phyloP scores from a whole-genome alignment of 495 filamentous ascomycete species.

The Talaromyces nanjingensis region DNA sequence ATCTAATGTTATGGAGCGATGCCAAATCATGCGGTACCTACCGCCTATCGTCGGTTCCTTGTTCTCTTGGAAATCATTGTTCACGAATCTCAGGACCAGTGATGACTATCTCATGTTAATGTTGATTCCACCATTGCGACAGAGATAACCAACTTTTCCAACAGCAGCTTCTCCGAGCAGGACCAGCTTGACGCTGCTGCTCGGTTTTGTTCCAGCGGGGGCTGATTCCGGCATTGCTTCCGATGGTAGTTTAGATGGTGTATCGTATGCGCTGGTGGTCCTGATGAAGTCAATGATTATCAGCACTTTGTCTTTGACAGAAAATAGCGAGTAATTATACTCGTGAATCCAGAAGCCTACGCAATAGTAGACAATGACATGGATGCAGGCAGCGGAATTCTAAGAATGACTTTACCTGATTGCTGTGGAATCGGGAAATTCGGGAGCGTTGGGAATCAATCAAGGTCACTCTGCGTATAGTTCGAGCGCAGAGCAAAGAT shows the following conservation, averaged over 20 bases:
- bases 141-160: slow-evolving; percentile 66
- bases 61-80: slow-evolving; percentile 99
- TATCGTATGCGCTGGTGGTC: neutral
- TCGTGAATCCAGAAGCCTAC: neutral
- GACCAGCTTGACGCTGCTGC: slow-evolving; percentile 98
- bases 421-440: neutral
- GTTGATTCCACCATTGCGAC: neutral
- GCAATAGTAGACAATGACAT: neutral
- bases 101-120: slow-evolving; percentile 62
- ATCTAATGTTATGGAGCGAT: neutral
- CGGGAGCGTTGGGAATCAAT: neutral
- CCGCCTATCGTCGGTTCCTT: slow-evolving; percentile 99
- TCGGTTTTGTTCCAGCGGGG: slow-evolving; percentile 68
- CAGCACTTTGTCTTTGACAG: neutral
- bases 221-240: slow-evolving; percentile 37
- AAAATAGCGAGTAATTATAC: neutral
- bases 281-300: neutral
- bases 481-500: neutral
- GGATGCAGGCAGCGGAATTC: neutral
- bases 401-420: neutral
- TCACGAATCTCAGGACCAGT: slow-evolving; percentile 95
- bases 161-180: slow-evolving; percentile 95
- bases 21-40: slow-evolving; percentile 35
- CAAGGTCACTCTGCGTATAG: neutral
- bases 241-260: neutral